These are phyloP conservation scores for Polygonum maritimum DNA, from an alignment of 148 eudicot species.

Conservation along the genomic window DNA sequence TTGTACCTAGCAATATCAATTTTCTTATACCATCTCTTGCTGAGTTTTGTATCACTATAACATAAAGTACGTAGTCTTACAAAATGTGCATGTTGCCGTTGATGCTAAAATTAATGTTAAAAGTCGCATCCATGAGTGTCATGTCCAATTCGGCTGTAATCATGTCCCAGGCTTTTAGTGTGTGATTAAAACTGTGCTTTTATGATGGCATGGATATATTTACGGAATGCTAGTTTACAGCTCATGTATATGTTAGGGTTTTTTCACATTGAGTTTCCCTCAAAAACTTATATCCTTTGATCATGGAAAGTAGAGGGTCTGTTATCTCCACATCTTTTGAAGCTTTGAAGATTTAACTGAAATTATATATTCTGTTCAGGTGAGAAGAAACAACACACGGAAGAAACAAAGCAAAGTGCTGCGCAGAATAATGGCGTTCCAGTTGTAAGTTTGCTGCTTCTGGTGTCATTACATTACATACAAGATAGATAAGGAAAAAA, in stretches of 20 bases:
- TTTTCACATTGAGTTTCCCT: not conserved
- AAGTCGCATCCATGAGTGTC: not conserved
- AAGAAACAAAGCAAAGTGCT: constrained; percentile 36
- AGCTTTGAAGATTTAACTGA: not conserved
- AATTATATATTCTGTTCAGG: constrained; percentile 30
- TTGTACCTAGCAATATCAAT: not conserved
- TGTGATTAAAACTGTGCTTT: not conserved
- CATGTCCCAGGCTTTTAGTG: not conserved
- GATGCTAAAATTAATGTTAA: not conserved
- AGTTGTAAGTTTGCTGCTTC: constrained; percentile 45
- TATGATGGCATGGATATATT: not conserved
- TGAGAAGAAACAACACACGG: constrained; percentile 52
- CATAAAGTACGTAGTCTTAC: too few species aligned
- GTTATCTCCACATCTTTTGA: not conserved
- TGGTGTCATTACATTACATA: not conserved
- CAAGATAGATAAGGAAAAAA: not conserved
- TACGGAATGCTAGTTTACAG: not conserved
- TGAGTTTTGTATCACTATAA: not conserved
- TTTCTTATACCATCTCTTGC: not conserved
- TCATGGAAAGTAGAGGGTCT: not conserved
- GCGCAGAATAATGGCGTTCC: constrained; percentile 61
- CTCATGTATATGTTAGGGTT: not conserved
- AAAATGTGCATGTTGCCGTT: too few species aligned
- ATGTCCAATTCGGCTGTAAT: not conserved
- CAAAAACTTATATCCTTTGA: not conserved